These are phyloP conservation scores for Aphanomyces euteiches DNA, from an alignment of 352 stramenopile species.

Conservation along the genomic window DNA sequence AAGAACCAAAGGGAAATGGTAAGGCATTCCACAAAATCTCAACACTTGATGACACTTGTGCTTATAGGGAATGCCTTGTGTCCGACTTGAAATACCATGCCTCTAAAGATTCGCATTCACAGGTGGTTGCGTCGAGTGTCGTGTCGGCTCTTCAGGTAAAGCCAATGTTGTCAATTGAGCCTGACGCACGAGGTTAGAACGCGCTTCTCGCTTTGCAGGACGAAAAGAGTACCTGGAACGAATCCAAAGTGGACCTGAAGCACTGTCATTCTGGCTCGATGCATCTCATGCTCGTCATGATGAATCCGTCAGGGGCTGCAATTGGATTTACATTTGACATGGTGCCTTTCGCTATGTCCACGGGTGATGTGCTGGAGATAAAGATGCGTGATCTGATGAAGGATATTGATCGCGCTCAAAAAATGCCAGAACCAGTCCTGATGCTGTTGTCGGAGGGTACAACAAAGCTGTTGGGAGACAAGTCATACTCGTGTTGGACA, in stretches of 20 bases:
- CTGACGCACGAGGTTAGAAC: not conserved
- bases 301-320: not conserved
- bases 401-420: slow-evolving; percentile 2
- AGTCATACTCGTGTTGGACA: not conserved
- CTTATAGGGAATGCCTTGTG: not conserved
- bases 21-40: not conserved
- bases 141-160: slow-evolving; percentile 3
- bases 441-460: not conserved
- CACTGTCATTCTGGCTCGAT: not conserved
- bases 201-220: not conserved
- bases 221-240: not conserved
- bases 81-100: slow-evolving; percentile 1
- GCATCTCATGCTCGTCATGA: slow-evolving; percentile 8
- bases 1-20: slow-evolving; percentile 13
- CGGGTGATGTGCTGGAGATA: not conserved
- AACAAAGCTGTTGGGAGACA: not conserved
- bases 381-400: slow-evolving; percentile 12
- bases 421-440: slow-evolving; percentile 1
- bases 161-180: not conserved
- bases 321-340: slow-evolving; percentile 5
- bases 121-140: not conserved
- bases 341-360: not conserved
- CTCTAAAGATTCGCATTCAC: slow-evolving; percentile 1
- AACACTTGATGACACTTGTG: not conserved
- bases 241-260: slow-evolving; percentile 12